These are phyloP conservation scores for Fraxinus velutina DNA, from an alignment of 305 asterid genomes.

Conservation along the genomic window DNA sequence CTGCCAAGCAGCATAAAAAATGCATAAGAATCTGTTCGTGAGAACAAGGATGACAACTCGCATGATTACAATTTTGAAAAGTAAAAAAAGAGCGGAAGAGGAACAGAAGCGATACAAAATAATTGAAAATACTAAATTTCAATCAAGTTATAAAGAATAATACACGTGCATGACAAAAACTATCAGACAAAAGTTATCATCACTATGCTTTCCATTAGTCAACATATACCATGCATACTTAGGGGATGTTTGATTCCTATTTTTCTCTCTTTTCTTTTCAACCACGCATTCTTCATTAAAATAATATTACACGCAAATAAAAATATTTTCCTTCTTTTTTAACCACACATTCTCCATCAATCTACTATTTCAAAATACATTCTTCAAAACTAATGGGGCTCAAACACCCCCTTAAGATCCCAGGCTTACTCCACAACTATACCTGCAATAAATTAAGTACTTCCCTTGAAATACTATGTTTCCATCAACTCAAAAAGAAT, in stretches of 20 bases:
- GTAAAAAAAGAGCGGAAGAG: background rate
- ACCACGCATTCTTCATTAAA: no score
- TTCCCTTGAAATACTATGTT: constrained; percentile 36
- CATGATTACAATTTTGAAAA: background rate
- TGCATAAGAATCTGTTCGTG: background rate
- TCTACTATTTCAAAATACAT: no score
- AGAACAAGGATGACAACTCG: constrained; percentile 4
- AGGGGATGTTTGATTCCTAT: background rate
- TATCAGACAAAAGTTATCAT: background rate
- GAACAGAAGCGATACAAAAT: background rate
- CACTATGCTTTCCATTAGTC: background rate
- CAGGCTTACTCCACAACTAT: constrained; percentile 18
- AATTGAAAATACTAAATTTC: background rate
- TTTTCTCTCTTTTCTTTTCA: no score
- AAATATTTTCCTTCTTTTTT: no score
- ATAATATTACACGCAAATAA: no score
- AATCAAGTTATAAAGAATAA: background rate
- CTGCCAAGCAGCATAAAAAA: constrained; percentile 44
- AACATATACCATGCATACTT: background rate
- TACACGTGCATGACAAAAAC: background rate
- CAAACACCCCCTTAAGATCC: background rate
- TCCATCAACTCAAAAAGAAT: constrained; percentile 7
- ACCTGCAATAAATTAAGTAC: constrained; percentile 98
- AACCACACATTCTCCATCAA: no score
- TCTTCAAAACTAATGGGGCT: no score